Base-by-base conservation (phyloP, 805 yeast genomes). In the Zygotorulaspora danielsina region DNA sequence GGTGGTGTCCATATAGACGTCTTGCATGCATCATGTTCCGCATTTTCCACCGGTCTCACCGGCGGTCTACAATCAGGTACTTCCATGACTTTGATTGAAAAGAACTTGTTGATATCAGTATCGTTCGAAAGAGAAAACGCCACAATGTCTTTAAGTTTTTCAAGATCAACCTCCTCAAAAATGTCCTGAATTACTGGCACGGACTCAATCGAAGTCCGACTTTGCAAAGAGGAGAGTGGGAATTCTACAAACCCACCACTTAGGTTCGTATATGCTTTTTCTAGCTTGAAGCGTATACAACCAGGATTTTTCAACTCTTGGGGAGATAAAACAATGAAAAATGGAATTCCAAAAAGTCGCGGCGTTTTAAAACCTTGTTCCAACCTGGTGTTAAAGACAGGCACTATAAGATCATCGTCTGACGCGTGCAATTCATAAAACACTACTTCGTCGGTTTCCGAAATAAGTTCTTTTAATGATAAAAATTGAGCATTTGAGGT, bases 281-380 rank as follows among this genome's bases (percentile, higher is more conserved):
- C 79, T 19, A 87, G 50, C 50, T 81, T 83, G 16, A 57, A 55
- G 47, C 82, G 64, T 6, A 88, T 77, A 1, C 59, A 52, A 5
- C 81, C 82, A 53, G 74, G 78, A 17, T 85, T 78, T 2, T 53
- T 51, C 4, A 70, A 59, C 26, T 84, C 90, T 1, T 67, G 69
- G 24, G 67, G 65, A 2, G 71, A 37, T 9, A 87, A 53, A 0
- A 78, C 71, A 19, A 88, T 67, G 49, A 88, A 79, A 50, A 86
- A 77, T 2, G 97, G 97, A 1, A 80, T 58, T 2, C 88, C 94
- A 63, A 87, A 84, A 1, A 79, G 61, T 30, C 69, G 69, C 1
- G 72, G 67, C 9, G 64, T 55, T 49, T 38, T 65, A 64, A 39
- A 66, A 40, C 58, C 70, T 62, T 50, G 68, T 55, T 49, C 71